phyloP scores from a whole-genome alignment of 2,329 filamentous ascomycete species.

The Fusarium verticillioides region DNA sequence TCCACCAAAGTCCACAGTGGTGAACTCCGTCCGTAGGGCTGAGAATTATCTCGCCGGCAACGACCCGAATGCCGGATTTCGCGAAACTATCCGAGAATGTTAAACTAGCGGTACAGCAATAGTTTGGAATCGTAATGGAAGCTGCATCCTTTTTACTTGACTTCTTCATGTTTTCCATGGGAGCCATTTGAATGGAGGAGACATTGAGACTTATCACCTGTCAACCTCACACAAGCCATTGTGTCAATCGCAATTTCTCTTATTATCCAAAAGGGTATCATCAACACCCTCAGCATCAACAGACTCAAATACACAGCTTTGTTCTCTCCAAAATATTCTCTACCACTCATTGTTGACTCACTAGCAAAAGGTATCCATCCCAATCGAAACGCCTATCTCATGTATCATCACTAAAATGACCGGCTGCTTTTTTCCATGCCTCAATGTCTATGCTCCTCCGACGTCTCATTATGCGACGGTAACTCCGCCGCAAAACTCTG shows the following conservation, averaged over 20 bases:
- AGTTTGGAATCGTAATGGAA: too few relatives aligned
- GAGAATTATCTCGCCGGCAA: neutral
- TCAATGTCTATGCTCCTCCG: slow-evolving; percentile 54
- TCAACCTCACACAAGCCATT: neutral
- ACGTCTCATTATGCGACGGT: slow-evolving; percentile 59
- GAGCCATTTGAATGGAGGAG: neutral
- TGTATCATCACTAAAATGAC: slow-evolving; percentile 13
- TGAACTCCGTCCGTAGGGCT: neutral
- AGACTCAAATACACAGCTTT: too few relatives aligned
- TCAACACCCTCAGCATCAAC: neutral
- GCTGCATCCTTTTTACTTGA: neutral
- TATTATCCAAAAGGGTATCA: neutral
- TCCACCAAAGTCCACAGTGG: neutral
- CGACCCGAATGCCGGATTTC: neutral
- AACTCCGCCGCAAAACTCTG: slow-evolving; percentile 58
- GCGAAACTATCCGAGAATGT: neutral
- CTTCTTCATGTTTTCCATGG: fast-evolving
- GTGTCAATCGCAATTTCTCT: neutral
- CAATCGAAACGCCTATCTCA: slow-evolving; percentile 20
- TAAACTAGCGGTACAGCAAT: too few relatives aligned
- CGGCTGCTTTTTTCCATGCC: slow-evolving; percentile 1
- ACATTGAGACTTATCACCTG: too few relatives aligned
- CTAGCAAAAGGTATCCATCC: slow-evolving; percentile 22
- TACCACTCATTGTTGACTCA: neutral
- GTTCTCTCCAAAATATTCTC: neutral